phyloP scores from a whole-genome alignment of 1,284 basidiomycete genomes.

The Puccinia triticina region DNA sequence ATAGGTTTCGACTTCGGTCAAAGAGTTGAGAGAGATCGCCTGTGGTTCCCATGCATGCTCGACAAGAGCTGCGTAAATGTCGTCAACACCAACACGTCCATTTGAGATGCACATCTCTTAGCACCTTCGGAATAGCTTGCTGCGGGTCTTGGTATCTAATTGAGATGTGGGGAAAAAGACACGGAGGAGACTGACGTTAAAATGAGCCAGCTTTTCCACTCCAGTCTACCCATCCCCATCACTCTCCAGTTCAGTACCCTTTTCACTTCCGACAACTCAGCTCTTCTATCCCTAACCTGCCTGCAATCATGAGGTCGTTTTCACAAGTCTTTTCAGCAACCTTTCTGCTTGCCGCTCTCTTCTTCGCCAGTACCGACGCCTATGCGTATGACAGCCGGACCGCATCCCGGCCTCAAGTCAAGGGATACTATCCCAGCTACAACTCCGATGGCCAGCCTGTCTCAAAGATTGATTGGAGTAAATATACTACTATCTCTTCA shows the following conservation, averaged over 20 bases:
- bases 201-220: too few relatives aligned
- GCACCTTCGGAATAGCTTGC: too few relatives aligned
- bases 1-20: too few relatives aligned
- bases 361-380: not conserved
- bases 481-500: not conserved
- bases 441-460: not conserved
- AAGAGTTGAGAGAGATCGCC: too few relatives aligned
- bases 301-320: not conserved
- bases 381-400: not conserved
- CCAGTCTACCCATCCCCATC: too few relatives aligned
- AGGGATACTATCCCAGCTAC: conserved; percentile 48
- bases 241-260: not conserved
- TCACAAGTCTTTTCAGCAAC: not conserved
- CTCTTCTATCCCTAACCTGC: not conserved
- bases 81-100: too few relatives aligned
- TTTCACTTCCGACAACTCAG: not conserved
- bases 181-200: too few relatives aligned
- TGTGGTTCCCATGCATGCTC: too few relatives aligned
- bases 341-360: not conserved
- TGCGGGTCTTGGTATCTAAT: too few relatives aligned
- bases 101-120: too few relatives aligned
- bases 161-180: too few relatives aligned
- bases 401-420: not conserved
- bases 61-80: too few relatives aligned
- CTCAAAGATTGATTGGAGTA: conserved; percentile 24